Evolutionary conservation across 148 eudicot species (phyloP), one percentile per base, ranked within the genome.

Genomic region (Chenopodium quinoa): DNA sequence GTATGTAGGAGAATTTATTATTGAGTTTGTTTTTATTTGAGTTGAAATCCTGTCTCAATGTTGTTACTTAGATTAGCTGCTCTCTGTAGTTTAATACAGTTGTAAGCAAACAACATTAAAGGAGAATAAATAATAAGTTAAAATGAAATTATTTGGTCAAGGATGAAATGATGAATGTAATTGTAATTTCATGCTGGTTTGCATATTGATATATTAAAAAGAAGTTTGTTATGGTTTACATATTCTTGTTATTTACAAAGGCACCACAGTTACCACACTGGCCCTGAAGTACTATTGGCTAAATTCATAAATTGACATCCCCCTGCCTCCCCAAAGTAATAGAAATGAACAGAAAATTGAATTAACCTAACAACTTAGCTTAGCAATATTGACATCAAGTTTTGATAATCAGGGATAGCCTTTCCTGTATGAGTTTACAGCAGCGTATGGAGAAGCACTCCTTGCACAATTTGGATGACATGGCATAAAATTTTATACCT

Each of bases 61-160:
- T 73, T 4, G 11, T 60, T 17, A 52, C 56, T 56, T 37, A 40
- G 62, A 67, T 48, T 63, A 31, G 78, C 29, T 56, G 40, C 25
- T 47, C 48, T 76, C 11, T 9, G 66, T 56, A 48, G 67, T 25
- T 48, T 52, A 23, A 64, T 76, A 80, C 67, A 48, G 67, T 52
- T 84, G 80, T 80, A 80, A 60, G 64, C 86, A 62, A 34, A 13
- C 14, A 73, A 70, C 50, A 48, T 50, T 75, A 31, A 17, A 69
- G 52, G 52, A 47, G 23, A 27, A 75, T 75, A 34, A 69, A 48
- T 48, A 44, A 83, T 62, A 71, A 84, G 63, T 19, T 71, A 10
- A 0, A 13, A 56, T 75, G 64, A 16, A 31, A 25, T 17, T 19
- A 68, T 47, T 16, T 60, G 77, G 40, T 63, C 68, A 25, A 25